Conservation (phyloP, 179 eudicot species). For the Actinidia chinensis region DNA sequence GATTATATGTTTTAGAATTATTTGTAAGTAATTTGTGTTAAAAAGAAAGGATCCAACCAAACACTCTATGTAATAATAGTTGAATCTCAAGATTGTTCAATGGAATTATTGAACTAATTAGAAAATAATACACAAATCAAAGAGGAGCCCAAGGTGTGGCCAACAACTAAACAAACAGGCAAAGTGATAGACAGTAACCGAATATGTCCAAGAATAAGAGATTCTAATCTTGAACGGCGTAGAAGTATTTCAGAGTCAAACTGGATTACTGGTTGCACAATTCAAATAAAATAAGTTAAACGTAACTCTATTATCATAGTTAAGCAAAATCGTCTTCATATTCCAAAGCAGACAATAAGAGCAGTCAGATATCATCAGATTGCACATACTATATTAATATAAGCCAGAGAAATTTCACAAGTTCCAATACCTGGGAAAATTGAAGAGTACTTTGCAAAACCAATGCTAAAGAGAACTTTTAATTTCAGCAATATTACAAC, state of each 20-base stretch:
- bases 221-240: too few species aligned
- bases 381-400: too few species aligned
- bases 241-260: background rate
- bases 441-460: background rate
- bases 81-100: too few species aligned
- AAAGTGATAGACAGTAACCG: background rate
- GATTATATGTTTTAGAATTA: too few species aligned
- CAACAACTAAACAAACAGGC: background rate
- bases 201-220: background rate
- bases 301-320: background rate
- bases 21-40: too few species aligned
- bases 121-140: too few species aligned
- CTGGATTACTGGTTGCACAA: background rate
- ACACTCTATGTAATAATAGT: too few species aligned
- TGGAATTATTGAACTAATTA: too few species aligned
- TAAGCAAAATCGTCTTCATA: background rate
- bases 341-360: constrained; percentile 7
- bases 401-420: too few species aligned
- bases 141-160: background rate
- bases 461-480: background rate
- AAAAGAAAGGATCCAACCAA: too few species aligned
- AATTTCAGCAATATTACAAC: constrained; percentile 8
- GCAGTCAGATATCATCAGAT: too few species aligned
- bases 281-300: background rate
- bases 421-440: background rate